A percentile compares a stretch with the other conserved stretches of the same genome.
phyloP scores from a whole-genome alignment of 805 yeast species.

The Torulaspora delbrueckii region DNA sequence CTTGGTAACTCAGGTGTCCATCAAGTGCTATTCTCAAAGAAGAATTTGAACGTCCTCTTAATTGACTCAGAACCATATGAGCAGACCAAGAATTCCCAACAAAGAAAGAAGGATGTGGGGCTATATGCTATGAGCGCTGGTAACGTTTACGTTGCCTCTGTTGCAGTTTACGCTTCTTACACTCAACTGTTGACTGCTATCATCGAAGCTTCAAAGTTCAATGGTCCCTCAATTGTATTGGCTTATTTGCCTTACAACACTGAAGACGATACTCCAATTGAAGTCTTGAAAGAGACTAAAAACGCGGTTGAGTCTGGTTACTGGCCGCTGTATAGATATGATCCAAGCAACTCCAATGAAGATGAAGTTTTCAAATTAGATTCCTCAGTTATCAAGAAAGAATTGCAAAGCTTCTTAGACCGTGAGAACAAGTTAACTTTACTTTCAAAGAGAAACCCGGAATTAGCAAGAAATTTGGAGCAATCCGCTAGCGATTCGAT shows the following conservation, averaged over 20 bases:
- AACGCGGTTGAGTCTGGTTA: conserved; percentile 88
- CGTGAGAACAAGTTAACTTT: conserved; percentile 84
- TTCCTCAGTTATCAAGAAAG: conserved; percentile 73
- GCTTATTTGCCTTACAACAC: conserved; percentile 78
- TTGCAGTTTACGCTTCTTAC: conserved; percentile 89
- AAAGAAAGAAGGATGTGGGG: conserved; percentile 73
- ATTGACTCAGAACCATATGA: conserved; percentile 79
- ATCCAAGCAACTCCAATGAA: conserved; percentile 53
- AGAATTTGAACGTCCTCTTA: conserved; percentile 76
- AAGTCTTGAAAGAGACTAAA: conserved; percentile 80
- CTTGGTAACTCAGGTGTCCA: conserved; percentile 90
- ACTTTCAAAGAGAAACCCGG: conserved; percentile 65
- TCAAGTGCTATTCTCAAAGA: conserved; percentile 66
- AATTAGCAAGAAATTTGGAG: conserved; percentile 66
- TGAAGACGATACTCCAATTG: conserved; percentile 64
- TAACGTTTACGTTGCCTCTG: conserved; percentile 84
- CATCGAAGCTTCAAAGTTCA: conserved; percentile 79
- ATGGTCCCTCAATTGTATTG: conserved; percentile 87
- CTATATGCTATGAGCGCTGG: conserved; percentile 92
- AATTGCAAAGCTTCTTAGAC: conserved; percentile 73
- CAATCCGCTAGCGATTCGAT: conserved; percentile 58
- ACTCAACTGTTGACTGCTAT: conserved; percentile 87
- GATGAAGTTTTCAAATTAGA: conserved; percentile 69
- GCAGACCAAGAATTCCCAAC: conserved; percentile 38
- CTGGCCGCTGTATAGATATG: conserved; percentile 90